Conservation (phyloP, 2,329 filamentous ascomycete genomes). For the Seiridium cupressi region DNA sequence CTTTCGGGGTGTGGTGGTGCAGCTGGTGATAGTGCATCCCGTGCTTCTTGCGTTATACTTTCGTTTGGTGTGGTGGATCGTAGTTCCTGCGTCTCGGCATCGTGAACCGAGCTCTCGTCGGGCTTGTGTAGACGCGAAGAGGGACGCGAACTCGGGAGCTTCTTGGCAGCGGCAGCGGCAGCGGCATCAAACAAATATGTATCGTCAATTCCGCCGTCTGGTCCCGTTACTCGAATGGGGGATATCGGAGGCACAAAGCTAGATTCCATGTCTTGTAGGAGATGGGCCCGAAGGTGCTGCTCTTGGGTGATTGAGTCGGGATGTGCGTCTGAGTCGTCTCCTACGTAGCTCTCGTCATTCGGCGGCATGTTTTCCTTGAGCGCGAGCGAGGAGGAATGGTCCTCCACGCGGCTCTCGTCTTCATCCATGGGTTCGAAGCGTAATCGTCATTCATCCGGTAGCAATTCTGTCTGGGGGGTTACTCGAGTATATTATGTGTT, state of each 20-base stretch:
- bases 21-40: not conserved
- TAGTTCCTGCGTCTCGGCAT: not conserved
- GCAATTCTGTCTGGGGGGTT: not conserved
- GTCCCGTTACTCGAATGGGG: constrained; percentile 45
- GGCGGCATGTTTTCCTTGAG: constrained; percentile 5
- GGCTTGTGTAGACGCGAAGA: not conserved
- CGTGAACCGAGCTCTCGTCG: not conserved
- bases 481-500: not conserved
- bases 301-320: constrained; percentile 51
- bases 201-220: constrained; percentile 51
- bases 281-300: constrained; percentile 51
- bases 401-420: constrained; percentile 5
- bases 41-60: not conserved
- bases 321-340: constrained; percentile 31
- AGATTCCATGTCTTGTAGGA: constrained; percentile 63
- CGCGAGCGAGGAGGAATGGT: not conserved
- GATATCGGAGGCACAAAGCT: constrained; percentile 61
- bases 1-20: not conserved
- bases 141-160: not conserved
- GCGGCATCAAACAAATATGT: constrained; percentile 55
- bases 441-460: not conserved
- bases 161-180: not conserved
- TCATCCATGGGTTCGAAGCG: constrained; percentile 1
- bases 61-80: not conserved
- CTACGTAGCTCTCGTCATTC: constrained; percentile 22